These are phyloP conservation scores for Clonostachys chloroleuca DNA, from an alignment of 2,329 filamentous ascomycete genomes.

Conservation along the genomic window DNA sequence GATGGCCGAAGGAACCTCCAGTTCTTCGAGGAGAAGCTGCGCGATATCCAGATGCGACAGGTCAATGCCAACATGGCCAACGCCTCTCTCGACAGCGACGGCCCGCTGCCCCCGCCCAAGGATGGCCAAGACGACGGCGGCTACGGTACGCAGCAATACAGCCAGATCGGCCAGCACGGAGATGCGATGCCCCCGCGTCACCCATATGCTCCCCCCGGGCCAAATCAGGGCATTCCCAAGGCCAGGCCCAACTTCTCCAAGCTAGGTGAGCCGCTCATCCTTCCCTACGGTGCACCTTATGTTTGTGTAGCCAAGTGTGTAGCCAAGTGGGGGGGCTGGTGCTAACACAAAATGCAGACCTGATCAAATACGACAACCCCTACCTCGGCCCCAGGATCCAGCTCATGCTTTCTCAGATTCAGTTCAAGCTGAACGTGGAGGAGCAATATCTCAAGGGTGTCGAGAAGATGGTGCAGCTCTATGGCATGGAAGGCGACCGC, in stretches of 20 bases:
- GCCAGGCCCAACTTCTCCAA: constrained; percentile 89
- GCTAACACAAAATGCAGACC: constrained; percentile 49
- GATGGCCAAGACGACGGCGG: constrained; percentile 58
- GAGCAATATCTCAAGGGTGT: constrained; percentile 99
- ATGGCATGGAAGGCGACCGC: constrained; percentile 93
- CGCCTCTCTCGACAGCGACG: constrained; percentile 56
- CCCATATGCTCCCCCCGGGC: constrained; percentile 68
- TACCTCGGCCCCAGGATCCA: constrained; percentile 96
- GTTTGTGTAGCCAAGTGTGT: constrained; percentile 1
- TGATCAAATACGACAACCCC: constrained; percentile 97
- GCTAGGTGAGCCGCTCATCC: constrained; percentile 57
- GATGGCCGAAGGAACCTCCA: constrained; percentile 90
- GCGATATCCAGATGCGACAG: constrained; percentile 80
- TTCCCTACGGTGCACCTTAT: constrained; percentile 2
- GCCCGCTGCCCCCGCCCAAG: constrained; percentile 70
- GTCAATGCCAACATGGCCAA: constrained; percentile 63
- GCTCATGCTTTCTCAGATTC: constrained; percentile 96
- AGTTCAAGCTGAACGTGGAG: constrained; percentile 98
- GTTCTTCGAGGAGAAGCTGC: constrained; percentile 90
- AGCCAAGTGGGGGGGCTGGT: neutral
- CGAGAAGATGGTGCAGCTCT: constrained; percentile 98
- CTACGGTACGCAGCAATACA: constrained; percentile 52
- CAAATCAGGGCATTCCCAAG: constrained; percentile 65
- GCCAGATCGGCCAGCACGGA: constrained; percentile 58
- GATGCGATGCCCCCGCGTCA: constrained; percentile 78